Evolutionary conservation across 2,329 filamentous ascomycete species (phyloP), one percentile per base, ranked within the genome.

Genomic region (Apiospora pterosperma): DNA sequence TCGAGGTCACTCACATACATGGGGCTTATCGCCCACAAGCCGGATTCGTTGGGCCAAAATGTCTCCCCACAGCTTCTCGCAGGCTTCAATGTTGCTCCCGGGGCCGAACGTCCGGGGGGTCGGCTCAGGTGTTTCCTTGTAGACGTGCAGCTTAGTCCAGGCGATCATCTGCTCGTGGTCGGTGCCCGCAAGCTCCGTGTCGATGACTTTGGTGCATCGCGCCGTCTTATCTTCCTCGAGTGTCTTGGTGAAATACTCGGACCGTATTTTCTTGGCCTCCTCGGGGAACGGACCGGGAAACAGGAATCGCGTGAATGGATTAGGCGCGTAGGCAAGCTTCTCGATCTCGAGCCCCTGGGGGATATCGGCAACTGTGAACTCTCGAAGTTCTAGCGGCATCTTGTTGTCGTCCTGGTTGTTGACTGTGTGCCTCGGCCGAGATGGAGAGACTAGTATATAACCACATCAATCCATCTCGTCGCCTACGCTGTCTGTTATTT

Each of bases 381-480:
- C 69, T 10, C 74, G 69, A 16, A 80, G 68, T 69, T 76, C 67
- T 31, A 82, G 77, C 52, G 76, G 73, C 80, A 81, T 81, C 14
- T 36, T 69, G 64, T 58, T 16, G 48, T 34, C 44, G 44, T 31
- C n/a, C n/a, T 34, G 16, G 11, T 10, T 34, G 25, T 31, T n/a
- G 28, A n/a, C 8, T 55, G 19, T 6, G 19, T 34, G 25, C 3
- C 16, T 11, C 28, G 48, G n/a, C 25, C 7, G 3, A n/a, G 14
- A 55, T 31, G 48, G 3, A 55, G 7, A n/a, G 48, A 55, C 48
- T 34, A 5, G 48, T 14, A 1, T n/a, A 55, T 16, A 8, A 10
- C 1, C 12, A 34, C 28, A 34, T n/a, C 28, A 12, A 8, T 8
- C 5, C 44, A 55, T 10, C 14, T 41, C 8, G 48, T 8, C 34